Conservation (phyloP, 1,284 basidiomycete species). For the Apiotrichum gamsii region DNA sequence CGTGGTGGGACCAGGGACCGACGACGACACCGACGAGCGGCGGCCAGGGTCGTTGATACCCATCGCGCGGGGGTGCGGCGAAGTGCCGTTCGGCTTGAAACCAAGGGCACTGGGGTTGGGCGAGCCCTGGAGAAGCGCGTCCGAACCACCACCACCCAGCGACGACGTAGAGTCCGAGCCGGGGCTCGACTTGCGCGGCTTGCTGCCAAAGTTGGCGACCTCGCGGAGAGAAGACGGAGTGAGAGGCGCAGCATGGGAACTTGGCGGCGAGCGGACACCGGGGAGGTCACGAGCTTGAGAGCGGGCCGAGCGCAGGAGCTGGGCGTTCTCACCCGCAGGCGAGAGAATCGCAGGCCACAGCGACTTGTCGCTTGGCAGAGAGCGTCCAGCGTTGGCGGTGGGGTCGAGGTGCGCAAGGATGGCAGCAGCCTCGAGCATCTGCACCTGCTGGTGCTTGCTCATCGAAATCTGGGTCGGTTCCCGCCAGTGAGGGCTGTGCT, state of each 20-base stretch:
- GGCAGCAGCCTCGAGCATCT: conserved; percentile 92
- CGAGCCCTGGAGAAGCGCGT: conserved; percentile 15
- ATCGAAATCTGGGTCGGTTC: conserved; percentile 89
- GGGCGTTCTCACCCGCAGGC: conserved; percentile 39
- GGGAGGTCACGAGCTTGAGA: conserved; percentile 37
- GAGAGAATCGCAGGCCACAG: conserved; percentile 56
- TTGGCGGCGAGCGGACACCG: conserved; percentile 36
- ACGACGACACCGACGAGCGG: conserved; percentile 17
- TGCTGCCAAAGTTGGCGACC: conserved; percentile 20
- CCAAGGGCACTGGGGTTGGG: conserved; percentile 11
- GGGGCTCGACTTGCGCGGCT: conserved; percentile 34
- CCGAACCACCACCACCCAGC: conserved; percentile 28
- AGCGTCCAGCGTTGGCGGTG: conserved; percentile 57
- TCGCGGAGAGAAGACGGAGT: conserved; percentile 38
- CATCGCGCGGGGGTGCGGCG: conserved; percentile 8
- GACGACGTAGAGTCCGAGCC: conserved; percentile 42
- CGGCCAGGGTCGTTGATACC: conserved; percentile 12
- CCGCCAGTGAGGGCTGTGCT: conserved; percentile 95
- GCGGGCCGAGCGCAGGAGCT: conserved; percentile 19
- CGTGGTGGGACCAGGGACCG: conserved; percentile 24
- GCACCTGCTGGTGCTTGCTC: conserved; percentile 97
- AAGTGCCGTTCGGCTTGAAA: not conserved
- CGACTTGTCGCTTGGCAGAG: conserved; percentile 86
- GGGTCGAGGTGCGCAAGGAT: conserved; percentile 77
- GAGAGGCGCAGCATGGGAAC: conserved; percentile 29